Evolutionary conservation across 768 basidiomycete species (phyloP), one percentile per base, ranked within the genome.

Genomic region (Russula virescens): DNA sequence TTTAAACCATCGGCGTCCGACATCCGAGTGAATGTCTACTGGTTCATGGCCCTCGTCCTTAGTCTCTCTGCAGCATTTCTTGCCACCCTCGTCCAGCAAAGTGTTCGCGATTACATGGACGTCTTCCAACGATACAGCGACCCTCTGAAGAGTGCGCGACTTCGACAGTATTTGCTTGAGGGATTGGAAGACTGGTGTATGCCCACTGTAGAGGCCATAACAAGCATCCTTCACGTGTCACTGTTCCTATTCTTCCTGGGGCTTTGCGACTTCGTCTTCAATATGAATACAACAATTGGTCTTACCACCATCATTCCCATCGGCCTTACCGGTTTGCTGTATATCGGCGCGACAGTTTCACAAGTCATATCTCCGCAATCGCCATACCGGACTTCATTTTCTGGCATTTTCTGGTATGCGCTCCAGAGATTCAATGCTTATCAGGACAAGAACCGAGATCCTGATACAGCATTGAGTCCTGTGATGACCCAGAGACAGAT

Each of bases 401-500:
- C 54, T 0, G 40, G 40, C 2, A 10, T 55, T 13, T 18, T 55
- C 25, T 55, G 54, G 54, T 55, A 28, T 55, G 10, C 43, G 25
- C 2, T n/a, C 8, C 54, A 55, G 42, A 55, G 23, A 9, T 26
- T n/a, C 2, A 2, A 13, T 19, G 40, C 25, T 2, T 26, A 40
- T 10, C 5, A 5, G 43, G 42, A 19, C 54, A 43, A 51, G 31
- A 31, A 51, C 11, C 50, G 40, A 5, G 0, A 5, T 9, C 10
- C 16, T 2, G 23, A 55, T 43, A 40, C 40, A 10, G 19, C 5
- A 28, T 26, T 18, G 19, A 55, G 43, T 5, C 14, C 25, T 4
- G 40, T 55, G 10, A 61, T 61, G 60, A 18, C 25, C 1, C 34
- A 61, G 18, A 46, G 60, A 21, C 60, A 47, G 31, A 49, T 61